These are phyloP conservation scores for Fusarium concolor DNA, from an alignment of 2,329 filamentous ascomycete species.

Conservation along the genomic window DNA sequence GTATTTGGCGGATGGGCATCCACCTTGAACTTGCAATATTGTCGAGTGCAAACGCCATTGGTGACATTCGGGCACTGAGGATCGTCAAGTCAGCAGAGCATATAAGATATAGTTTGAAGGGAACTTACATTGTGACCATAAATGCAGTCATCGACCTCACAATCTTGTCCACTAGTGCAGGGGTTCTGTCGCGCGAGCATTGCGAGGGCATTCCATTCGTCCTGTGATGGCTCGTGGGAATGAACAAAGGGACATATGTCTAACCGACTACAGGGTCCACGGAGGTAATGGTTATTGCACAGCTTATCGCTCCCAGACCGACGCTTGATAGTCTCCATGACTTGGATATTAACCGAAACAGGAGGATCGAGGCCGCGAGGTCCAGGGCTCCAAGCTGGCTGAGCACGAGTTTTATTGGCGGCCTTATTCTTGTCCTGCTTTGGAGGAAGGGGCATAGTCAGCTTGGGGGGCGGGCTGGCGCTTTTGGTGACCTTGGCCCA, in stretches of 20 bases:
- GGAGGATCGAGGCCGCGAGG: conserved; percentile 66
- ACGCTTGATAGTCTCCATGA: conserved; percentile 67
- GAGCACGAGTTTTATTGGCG: conserved; percentile 37
- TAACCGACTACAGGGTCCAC: conserved; percentile 66
- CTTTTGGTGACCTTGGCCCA: conserved; percentile 56
- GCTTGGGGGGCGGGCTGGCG: conserved; percentile 54
- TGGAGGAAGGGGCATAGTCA: conserved; percentile 55
- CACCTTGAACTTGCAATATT: conserved; percentile 66
- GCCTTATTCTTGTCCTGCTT: conserved; percentile 43
- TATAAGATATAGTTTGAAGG: not conserved
- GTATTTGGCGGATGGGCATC: conserved; percentile 69
- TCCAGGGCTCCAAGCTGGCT: conserved; percentile 63
- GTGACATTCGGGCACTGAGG: conserved; percentile 64
- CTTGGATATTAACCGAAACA: conserved; percentile 59
- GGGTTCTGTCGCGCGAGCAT: conserved; percentile 68
- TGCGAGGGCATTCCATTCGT: conserved; percentile 68
- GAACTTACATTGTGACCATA: conserved; percentile 71
- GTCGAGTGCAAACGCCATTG: conserved; percentile 64
- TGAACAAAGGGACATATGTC: conserved; percentile 69
- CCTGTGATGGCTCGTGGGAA: conserved; percentile 62
- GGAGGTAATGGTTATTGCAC: conserved; percentile 72
- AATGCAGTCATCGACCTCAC: conserved; percentile 67
- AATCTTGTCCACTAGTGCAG: conserved; percentile 68
- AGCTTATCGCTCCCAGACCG: conserved; percentile 66
- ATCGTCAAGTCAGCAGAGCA: conserved; percentile 12